These are phyloP conservation scores for Starmerella stigmatis DNA, from an alignment of 805 yeast species.

Conservation along the genomic window DNA sequence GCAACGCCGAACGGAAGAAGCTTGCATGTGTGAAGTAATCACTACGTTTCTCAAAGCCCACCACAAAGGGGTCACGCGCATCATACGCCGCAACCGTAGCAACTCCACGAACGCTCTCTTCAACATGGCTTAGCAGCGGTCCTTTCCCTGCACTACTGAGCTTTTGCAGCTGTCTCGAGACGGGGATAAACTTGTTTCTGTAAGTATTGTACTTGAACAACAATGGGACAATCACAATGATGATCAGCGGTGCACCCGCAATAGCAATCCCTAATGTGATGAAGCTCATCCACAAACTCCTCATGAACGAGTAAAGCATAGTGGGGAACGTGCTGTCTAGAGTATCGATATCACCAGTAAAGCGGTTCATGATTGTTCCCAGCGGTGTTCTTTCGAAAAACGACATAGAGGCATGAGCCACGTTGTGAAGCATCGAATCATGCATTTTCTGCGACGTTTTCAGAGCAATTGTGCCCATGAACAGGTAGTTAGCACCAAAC, in stretches of 20 bases:
- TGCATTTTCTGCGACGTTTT: conserved; percentile 33
- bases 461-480: conserved; percentile 17
- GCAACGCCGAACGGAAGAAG: conserved; percentile 61
- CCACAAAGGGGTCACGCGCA: conserved; percentile 44
- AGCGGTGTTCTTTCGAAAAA: conserved; percentile 91
- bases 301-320: conserved; percentile 30
- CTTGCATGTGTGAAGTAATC: conserved; percentile 29
- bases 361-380: conserved; percentile 81
- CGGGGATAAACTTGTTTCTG: conserved; percentile 49
- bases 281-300: conserved; percentile 27
- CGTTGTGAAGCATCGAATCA: conserved; percentile 57
- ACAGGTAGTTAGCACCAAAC: conserved; percentile 12
- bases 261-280: conserved; percentile 45
- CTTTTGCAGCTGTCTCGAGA: conserved; percentile 63
- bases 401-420: conserved; percentile 80
- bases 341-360: conserved; percentile 77
- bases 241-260: conserved; percentile 74
- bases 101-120: conserved; percentile 62
- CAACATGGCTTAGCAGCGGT: conserved; percentile 65
- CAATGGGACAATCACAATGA: conserved; percentile 57
- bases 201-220: conserved; percentile 48
- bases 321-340: conserved; percentile 56
- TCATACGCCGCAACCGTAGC: conserved; percentile 59
- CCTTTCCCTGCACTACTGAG: conserved; percentile 51
- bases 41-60: conserved; percentile 35